Conservation (phyloP, 2,329 filamentous ascomycete genomes). For the Aspergillus aculeatus region DNA sequence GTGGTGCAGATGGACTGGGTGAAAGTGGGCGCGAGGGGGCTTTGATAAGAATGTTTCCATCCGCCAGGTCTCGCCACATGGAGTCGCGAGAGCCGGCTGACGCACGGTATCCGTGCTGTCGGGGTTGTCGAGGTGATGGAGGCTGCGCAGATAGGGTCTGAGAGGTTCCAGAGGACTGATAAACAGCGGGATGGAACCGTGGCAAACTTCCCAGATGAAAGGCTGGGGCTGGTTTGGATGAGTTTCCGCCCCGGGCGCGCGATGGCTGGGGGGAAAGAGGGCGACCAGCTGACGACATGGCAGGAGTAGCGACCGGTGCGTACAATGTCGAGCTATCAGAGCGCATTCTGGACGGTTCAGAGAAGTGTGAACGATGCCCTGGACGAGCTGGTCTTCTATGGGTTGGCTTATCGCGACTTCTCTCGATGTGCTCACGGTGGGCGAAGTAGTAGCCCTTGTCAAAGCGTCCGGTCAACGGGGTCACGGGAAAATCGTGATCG, state of each 20-base stretch:
- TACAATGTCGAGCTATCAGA: conserved; percentile 34
- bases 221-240: conserved; percentile 36
- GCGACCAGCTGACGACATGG: conserved; percentile 35
- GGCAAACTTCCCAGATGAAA: conserved; percentile 44
- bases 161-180: conserved; percentile 32
- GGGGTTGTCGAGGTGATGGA: conserved; percentile 34
- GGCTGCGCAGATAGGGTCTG: conserved; percentile 28
- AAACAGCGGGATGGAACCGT: conserved; percentile 48
- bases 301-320: conserved; percentile 30
- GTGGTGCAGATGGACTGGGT: conserved; percentile 44
- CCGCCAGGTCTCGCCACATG: conserved; percentile 43
- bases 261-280: conserved; percentile 38
- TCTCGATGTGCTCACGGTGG: conserved; percentile 26
- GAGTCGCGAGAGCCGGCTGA: conserved; percentile 38
- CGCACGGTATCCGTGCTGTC: conserved; percentile 33
- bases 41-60: conserved; percentile 34
- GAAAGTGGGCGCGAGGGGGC: conserved; percentile 26
- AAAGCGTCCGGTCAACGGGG: conserved; percentile 40
- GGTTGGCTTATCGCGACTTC: conserved; percentile 16
- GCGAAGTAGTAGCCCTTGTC: conserved; percentile 37
- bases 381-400: conserved; percentile 16
- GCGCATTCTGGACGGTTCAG: conserved; percentile 29
- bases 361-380: conserved; percentile 13
- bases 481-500: conserved; percentile 37
- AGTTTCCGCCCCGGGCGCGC: conserved; percentile 30